A percentile compares a stretch with the other conserved stretches of the same genome.
These are phyloP conservation scores for Beta vulgaris DNA, from an alignment of 148 eudicot genomes.

Conservation along the genomic window DNA sequence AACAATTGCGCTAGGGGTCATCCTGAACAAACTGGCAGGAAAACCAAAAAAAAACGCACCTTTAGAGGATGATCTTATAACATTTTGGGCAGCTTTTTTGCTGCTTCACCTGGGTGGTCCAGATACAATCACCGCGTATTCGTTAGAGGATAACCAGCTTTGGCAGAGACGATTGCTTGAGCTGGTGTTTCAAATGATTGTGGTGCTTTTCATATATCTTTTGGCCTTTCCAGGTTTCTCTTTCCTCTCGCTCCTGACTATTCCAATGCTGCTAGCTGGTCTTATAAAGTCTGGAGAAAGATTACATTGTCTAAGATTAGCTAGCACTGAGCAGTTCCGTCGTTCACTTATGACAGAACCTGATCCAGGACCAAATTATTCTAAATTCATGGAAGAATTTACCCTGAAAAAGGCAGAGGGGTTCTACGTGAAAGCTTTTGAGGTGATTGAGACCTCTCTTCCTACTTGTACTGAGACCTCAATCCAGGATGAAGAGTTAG, in stretches of 20 bases:
- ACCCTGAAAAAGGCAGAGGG: constrained; percentile 46
- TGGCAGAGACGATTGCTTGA: constrained; percentile 46
- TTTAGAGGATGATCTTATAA: constrained; percentile 10
- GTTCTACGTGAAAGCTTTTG: constrained; percentile 31
- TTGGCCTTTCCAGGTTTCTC: constrained; percentile 31
- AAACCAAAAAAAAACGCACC: neutral
- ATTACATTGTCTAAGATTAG: constrained; percentile 38
- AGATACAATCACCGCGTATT: constrained; percentile 35
- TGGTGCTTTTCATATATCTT: constrained; percentile 35
- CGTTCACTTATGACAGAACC: constrained; percentile 38
- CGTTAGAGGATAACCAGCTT: constrained; percentile 39
- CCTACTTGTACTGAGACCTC: neutral
- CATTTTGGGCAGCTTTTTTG: constrained; percentile 36
- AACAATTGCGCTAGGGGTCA: constrained; percentile 30
- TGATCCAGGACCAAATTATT: constrained; percentile 53
- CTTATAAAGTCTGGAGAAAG: constrained; percentile 45
- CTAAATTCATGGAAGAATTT: constrained; percentile 51
- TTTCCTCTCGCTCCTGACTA: constrained; percentile 23
- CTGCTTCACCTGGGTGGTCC: constrained; percentile 35
- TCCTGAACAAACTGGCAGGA: constrained; percentile 19
- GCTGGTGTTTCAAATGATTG: constrained; percentile 28
- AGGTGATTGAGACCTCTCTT: constrained; percentile 32
- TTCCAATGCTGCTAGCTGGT: constrained; percentile 35
- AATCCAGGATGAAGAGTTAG: neutral
- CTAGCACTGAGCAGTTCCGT: constrained; percentile 36